phyloP scores from a whole-genome alignment of 768 basidiomycete species.

The Mycena rebaudengoi region DNA sequence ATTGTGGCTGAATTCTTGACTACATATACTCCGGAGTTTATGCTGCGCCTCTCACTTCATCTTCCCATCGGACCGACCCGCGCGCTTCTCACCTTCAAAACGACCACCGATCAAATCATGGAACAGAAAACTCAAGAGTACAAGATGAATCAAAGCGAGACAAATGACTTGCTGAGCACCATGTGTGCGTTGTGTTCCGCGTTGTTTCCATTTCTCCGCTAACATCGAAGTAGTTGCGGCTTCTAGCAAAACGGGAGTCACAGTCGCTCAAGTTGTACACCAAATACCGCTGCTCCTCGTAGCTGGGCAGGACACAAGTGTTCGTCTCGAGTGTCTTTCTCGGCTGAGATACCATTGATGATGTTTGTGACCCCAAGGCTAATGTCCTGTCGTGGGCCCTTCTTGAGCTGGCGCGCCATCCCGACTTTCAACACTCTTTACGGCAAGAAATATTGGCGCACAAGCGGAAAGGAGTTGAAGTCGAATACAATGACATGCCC shows the following conservation, averaged over 20 bases:
- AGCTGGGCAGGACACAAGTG: background rate
- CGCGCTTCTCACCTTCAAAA: background rate
- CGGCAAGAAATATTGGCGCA: constrained; percentile 9
- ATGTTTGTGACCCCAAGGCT: too few species aligned
- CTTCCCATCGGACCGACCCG: background rate
- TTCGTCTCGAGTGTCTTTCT: background rate
- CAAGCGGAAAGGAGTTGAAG: background rate
- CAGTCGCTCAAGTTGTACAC: background rate
- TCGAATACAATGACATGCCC: constrained; percentile 5
- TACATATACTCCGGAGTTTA: background rate
- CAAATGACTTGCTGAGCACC: background rate
- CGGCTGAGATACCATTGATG: background rate
- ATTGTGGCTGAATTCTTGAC: background rate
- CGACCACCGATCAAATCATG: background rate
- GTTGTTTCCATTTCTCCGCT: background rate
- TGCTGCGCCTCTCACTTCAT: background rate
- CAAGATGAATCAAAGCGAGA: background rate
- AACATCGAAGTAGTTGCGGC: background rate
- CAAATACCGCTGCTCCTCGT: background rate
- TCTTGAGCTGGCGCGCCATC: constrained; percentile 9
- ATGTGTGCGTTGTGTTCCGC: background rate
- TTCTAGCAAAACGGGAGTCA: background rate
- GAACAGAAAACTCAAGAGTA: background rate
- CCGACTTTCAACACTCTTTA: constrained; percentile 3
- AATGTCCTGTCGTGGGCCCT: too few species aligned